Evolutionary conservation across 75 land plant species (phyloP).

Genomic region (Cupressus sempervirens): DNA sequence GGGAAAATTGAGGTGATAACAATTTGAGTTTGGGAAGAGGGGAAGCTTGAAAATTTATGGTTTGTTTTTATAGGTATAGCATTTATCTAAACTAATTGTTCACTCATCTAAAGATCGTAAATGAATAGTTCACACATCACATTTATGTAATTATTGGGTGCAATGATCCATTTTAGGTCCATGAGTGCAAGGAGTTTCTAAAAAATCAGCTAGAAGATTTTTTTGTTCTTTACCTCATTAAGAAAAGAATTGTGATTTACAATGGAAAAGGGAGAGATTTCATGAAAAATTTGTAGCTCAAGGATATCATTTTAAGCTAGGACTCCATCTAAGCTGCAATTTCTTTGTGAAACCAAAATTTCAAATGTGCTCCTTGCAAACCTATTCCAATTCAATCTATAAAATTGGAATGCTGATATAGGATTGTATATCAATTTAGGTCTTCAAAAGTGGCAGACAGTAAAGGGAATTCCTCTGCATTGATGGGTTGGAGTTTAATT

Average conservation of each 20-base stretch:
- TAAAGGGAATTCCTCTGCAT: neutral
- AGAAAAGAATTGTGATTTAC: neutral
- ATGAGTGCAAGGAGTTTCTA: too few relatives aligned
- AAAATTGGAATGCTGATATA: neutral
- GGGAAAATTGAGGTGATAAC: too few relatives aligned
- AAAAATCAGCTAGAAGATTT: too few relatives aligned
- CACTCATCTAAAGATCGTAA: too few relatives aligned
- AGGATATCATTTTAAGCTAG: neutral
- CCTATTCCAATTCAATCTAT: neutral
- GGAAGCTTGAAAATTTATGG: too few relatives aligned
- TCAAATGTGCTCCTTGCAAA: neutral
- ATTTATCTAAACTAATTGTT: too few relatives aligned
- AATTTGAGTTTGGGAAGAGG: neutral
- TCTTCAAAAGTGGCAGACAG: neutral
- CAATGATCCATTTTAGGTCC: neutral
- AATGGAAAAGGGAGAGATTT: neutral
- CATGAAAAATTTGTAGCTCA: too few relatives aligned
- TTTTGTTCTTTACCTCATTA: neutral
- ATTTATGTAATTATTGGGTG: too few relatives aligned
- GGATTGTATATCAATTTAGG: neutral
- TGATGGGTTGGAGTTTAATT: neutral
- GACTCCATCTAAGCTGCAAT: neutral
- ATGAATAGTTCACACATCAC: too few relatives aligned
- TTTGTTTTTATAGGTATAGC: too few relatives aligned
- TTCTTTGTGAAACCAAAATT: neutral